Conservation (phyloP, 73 alveolate species). For the Durusdinium trenchii region DNA sequence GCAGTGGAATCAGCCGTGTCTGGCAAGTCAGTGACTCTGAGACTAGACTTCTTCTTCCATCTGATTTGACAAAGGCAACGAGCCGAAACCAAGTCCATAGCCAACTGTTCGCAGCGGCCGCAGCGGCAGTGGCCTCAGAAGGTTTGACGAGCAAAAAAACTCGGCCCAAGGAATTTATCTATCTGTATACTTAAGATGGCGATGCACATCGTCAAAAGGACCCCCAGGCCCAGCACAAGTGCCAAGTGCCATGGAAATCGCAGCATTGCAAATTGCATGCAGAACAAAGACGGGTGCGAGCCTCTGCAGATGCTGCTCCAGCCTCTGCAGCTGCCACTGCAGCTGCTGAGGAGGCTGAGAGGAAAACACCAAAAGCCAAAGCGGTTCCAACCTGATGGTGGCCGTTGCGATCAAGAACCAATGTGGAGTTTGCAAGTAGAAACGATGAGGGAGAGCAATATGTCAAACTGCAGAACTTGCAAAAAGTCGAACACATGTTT, state of each 20-base stretch:
- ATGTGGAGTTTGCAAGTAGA: too few species aligned
- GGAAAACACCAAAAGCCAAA: constrained; percentile 77
- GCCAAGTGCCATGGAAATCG: background rate
- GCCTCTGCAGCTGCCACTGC: constrained; percentile 86
- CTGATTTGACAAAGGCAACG: background rate
- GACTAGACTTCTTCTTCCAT: background rate
- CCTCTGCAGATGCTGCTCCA: constrained; percentile 60
- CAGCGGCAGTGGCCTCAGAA: constrained; percentile 63
- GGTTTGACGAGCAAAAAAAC: background rate
- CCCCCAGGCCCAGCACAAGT: background rate
- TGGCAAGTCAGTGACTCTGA: background rate
- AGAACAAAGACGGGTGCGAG: background rate
- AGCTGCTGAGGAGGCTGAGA: constrained; percentile 75
- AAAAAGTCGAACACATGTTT: too few species aligned
- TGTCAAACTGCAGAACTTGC: too few species aligned
- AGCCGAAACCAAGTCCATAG: background rate
- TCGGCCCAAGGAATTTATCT: background rate
- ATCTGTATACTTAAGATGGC: too few species aligned
- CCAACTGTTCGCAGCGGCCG: constrained; percentile 70
- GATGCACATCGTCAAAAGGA: background rate
- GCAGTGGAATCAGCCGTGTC: background rate
- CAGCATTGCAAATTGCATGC: too few species aligned
- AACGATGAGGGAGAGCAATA: too few species aligned
- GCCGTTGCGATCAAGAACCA: too few species aligned
- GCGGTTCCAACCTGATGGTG: constrained; percentile 87